Conservation (phyloP, 345 rosid species). For the Cardamine chenopodiifolia region DNA sequence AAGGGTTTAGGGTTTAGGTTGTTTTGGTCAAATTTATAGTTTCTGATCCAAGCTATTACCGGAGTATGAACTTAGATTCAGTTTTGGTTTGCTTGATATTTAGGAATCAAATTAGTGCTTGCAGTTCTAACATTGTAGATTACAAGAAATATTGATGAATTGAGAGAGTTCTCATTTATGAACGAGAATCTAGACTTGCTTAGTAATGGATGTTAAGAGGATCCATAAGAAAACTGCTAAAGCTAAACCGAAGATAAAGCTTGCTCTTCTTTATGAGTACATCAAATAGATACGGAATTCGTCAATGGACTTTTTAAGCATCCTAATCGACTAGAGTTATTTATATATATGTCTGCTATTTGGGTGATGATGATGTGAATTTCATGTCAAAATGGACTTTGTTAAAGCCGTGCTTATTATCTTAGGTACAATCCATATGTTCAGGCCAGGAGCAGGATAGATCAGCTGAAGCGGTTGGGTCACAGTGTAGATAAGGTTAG, state of each 20-base stretch:
- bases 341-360: background rate
- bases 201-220: slow-evolving; percentile 1
- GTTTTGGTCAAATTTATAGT: background rate
- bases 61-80: slow-evolving; percentile 4
- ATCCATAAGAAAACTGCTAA: background rate
- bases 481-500: slow-evolving; percentile 96
- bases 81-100: slow-evolving; percentile 6
- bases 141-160: background rate
- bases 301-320: background rate
- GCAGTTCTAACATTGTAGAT: background rate
- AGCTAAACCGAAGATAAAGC: background rate
- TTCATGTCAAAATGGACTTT: background rate
- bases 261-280: background rate
- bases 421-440: slow-evolving; percentile 92
- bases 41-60: background rate
- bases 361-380: background rate
- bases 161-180: slow-evolving; percentile 5
- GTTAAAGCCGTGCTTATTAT: slow-evolving; percentile 16
- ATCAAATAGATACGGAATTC: background rate
- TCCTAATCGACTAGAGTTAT: background rate
- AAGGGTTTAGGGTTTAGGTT: background rate
- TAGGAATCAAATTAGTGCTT: background rate
- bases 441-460: slow-evolving; percentile 97
- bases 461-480: slow-evolving; percentile 97
- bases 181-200: background rate